Conservation (phyloP, 75 land plant species). For the Adiantum capillusveneris region DNA sequence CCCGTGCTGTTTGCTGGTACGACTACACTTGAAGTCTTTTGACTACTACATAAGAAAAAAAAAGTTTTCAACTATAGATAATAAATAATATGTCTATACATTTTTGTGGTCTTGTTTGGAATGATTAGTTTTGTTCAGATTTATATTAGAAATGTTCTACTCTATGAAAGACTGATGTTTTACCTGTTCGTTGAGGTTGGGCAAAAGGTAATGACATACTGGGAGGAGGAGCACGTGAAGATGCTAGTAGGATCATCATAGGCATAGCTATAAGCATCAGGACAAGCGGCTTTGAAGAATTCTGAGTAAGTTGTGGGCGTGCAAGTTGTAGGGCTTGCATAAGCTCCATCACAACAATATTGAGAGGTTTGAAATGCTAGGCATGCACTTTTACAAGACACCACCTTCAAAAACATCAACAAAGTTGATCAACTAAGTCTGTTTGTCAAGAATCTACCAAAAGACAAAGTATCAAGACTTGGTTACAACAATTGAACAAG, state of each 20-base stretch:
- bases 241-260: constrained; percentile 44
- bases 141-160: too few species aligned
- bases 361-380: constrained; percentile 19
- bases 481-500: too few species aligned
- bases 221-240: constrained; percentile 40
- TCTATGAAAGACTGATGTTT: too few species aligned
- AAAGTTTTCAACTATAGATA: too few species aligned
- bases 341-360: constrained; percentile 40
- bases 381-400: constrained; percentile 43
- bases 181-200: constrained; percentile 8
- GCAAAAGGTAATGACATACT: constrained; percentile 35
- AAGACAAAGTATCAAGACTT: too few species aligned
- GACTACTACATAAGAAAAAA: too few species aligned
- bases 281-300: constrained; percentile 42
- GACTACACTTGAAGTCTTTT: too few species aligned
- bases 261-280: constrained; percentile 49
- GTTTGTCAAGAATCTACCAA: not conserved
- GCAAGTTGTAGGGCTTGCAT: constrained; percentile 17
- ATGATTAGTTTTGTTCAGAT: too few species aligned
- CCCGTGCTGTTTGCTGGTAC: too few species aligned
- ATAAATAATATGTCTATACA: too few species aligned
- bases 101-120: too few species aligned
- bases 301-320: constrained; percentile 33
- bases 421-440: too few species aligned
- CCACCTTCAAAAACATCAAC: constrained; percentile 7